Evolutionary conservation across 2,329 filamentous ascomycete species (phyloP).

Genomic region (Pestalotiopsis sp.): DNA sequence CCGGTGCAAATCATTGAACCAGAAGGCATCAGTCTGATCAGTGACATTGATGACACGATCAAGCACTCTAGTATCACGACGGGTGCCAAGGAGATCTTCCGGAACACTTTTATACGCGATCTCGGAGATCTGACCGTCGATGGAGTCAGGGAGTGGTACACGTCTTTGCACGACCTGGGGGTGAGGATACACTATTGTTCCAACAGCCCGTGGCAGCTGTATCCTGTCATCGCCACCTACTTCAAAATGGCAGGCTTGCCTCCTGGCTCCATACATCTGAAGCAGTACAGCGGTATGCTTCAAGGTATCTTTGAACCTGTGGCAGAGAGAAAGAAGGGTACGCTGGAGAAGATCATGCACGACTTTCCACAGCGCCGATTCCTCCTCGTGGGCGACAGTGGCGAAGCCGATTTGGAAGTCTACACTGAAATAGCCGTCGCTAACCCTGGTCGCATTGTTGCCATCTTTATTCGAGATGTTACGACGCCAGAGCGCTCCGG

Average conservation of each 20-base stretch:
- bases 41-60: conserved; percentile 96
- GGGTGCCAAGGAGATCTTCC: conserved; percentile 91
- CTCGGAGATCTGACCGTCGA: conserved; percentile 78
- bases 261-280: conserved; percentile 87
- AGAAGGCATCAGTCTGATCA: conserved; percentile 85
- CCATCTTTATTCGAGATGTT: conserved; percentile 92
- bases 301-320: conserved; percentile 98
- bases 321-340: conserved; percentile 88
- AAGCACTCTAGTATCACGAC: conserved; percentile 89
- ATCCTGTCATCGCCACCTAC: conserved; percentile 82
- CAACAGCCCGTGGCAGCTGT: conserved; percentile 99
- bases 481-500: conserved; percentile 73
- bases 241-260: conserved; percentile 81
- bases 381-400: conserved; percentile 90
- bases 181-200: conserved; percentile 96
- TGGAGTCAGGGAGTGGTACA: conserved; percentile 86
- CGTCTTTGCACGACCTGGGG: conserved; percentile 71
- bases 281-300: conserved; percentile 95
- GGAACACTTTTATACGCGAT: conserved; percentile 89
- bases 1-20: conserved; percentile 76
- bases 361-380: conserved; percentile 92
- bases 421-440: conserved; percentile 90
- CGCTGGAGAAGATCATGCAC: conserved; percentile 77
- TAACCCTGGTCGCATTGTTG: conserved; percentile 80
- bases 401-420: conserved; percentile 94